Percentiles rank a stretch among this genome's conserved stretches.
These are phyloP conservation scores for Zarea fungicola DNA, from an alignment of 2,329 filamentous ascomycete species.

Conservation along the genomic window DNA sequence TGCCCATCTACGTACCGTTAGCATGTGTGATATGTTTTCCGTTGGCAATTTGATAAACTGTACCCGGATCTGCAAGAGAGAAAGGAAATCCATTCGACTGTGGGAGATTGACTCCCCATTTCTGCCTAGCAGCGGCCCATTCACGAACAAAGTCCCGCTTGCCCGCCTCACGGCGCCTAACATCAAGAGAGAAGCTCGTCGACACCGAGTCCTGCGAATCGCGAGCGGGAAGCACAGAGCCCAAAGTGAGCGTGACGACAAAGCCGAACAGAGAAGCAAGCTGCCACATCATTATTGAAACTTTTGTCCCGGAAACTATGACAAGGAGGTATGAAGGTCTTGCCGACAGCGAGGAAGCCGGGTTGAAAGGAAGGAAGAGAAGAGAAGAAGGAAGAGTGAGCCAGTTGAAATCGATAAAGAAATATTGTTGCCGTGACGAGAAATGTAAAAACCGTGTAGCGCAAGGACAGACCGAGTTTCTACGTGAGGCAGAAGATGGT, in stretches of 20 bases:
- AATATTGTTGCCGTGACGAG: no score
- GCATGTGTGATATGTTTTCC: not conserved
- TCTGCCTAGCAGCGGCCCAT: conserved; percentile 28
- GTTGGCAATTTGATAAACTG: not conserved
- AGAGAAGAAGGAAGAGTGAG: no score
- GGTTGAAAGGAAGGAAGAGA: no score
- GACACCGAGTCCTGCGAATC: not conserved
- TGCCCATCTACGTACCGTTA: conserved; percentile 24
- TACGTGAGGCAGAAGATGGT: no score
- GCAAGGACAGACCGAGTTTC: no score
- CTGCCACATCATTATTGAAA: conserved; percentile 12
- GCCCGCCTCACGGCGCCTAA: conserved; percentile 17
- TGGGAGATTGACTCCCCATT: conserved; percentile 28
- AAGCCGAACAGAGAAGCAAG: conserved; percentile 12
- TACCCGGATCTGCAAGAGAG: conserved; percentile 27
- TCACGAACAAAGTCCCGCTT: conserved; percentile 29
- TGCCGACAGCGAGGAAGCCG: no score
- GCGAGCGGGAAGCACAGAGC: conserved; percentile 14
- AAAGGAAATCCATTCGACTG: conserved; percentile 19
- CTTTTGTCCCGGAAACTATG: no score
- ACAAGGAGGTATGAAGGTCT: no score
- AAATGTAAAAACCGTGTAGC: no score
- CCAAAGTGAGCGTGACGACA: conserved; percentile 14
- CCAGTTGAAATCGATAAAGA: no score
- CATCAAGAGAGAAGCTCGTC: conserved; percentile 25